Conservation (phyloP, 345 rosid species). For the Arabidopsis thaliana region DNA sequence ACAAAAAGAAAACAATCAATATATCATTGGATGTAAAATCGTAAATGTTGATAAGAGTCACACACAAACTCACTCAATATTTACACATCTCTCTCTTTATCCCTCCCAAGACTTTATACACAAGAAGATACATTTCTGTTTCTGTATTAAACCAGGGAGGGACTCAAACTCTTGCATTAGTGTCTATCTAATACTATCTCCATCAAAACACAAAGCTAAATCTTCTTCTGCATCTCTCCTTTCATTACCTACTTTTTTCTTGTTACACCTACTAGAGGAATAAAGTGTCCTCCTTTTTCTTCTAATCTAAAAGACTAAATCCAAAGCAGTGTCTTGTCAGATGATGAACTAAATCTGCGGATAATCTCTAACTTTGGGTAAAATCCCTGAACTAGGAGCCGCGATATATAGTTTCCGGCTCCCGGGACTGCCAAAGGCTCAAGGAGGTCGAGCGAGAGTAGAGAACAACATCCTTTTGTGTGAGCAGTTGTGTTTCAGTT, state of each 20-base stretch:
- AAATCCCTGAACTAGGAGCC: constrained; percentile 16
- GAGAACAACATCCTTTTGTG: constrained; percentile 23
- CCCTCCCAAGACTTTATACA: constrained; percentile 36
- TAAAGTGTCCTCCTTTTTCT: constrained; percentile 36
- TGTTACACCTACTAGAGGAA: constrained; percentile 28
- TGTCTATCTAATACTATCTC: constrained; percentile 36
- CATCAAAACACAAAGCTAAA: constrained; percentile 33
- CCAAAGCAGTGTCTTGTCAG: too few species aligned
- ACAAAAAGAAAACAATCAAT: too few species aligned
- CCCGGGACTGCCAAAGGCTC: constrained; percentile 8
- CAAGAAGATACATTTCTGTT: constrained; percentile 34
- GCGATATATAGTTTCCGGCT: constrained; percentile 27
- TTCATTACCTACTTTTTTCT: neutral
- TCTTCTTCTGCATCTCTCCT: constrained; percentile 24
- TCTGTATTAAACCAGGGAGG: constrained; percentile 25
- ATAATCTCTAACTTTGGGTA: constrained; percentile 12
- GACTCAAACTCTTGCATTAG: constrained; percentile 35
- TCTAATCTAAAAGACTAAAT: constrained; percentile 41
- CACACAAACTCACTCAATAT: constrained; percentile 34
- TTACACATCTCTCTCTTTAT: constrained; percentile 18
- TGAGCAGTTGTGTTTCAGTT: constrained; percentile 23
- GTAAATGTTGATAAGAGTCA: too few species aligned
- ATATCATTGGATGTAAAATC: constrained; percentile 36
- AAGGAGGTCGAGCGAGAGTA: constrained; percentile 27
- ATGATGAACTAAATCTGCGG: constrained; percentile 22